phyloP scores from a whole-genome alignment of 1,139 yeast genomes.

The Nakaseomyces kungkrabaensis region DNA sequence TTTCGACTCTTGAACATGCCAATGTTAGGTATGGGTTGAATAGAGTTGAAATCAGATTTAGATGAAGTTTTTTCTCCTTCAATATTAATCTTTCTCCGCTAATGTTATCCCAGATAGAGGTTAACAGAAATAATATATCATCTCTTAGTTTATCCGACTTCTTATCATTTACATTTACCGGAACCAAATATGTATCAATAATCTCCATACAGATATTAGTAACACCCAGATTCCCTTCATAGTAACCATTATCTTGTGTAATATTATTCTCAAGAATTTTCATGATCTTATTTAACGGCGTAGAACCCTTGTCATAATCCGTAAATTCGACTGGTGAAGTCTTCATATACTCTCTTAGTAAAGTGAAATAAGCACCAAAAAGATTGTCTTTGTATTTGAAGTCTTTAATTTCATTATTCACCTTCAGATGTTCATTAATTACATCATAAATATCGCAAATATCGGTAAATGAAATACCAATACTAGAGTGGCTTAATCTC shows the following conservation, averaged over 20 bases:
- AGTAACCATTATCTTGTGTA: conserved; percentile 20
- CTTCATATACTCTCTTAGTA: conserved; percentile 8
- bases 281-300: neutral
- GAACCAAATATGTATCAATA: conserved; percentile 12
- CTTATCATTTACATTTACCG: neutral
- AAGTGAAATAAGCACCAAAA: conserved; percentile 15
- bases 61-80: conserved; percentile 56
- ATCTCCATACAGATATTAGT: conserved; percentile 21
- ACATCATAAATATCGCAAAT: conserved; percentile 3
- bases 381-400: conserved; percentile 19
- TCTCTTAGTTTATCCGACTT: conserved; percentile 8
- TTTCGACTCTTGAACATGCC: conserved; percentile 17
- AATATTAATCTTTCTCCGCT: conserved; percentile 54
- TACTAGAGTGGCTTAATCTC: conserved; percentile 7
- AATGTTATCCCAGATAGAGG: conserved; percentile 48
- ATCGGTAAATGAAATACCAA: conserved; percentile 8
- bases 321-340: neutral
- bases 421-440: neutral
- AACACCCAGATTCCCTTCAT: conserved; percentile 19
- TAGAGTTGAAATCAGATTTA: conserved; percentile 41
- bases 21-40: conserved; percentile 31
- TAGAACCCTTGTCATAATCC: neutral
- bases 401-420: neutral
- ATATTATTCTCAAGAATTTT: conserved; percentile 12
- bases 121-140: conserved; percentile 30